Base-by-base conservation (phyloP, 768 basidiomycete genomes). In the Collybia sp. region DNA sequence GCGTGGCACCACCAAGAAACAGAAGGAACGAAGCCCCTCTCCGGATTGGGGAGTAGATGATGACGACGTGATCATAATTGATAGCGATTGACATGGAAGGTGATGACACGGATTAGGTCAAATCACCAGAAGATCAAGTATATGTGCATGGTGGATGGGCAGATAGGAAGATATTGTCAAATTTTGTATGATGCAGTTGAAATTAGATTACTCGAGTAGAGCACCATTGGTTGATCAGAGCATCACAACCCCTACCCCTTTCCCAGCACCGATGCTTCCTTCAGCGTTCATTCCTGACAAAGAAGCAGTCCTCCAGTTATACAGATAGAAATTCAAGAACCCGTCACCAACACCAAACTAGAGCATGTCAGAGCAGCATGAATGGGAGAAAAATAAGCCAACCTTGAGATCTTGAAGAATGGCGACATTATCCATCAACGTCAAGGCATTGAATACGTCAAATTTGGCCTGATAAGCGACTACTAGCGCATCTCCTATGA, bases 281-380 rank as follows among this genome's bases (percentile, higher is more conserved):
- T 75, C 68, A 11, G 71, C 52, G 31, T 67, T 70, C 59, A 87
- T 61, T 38, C 95, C 94, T 33, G 90, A 82, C 46, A 98, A 68
- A 2, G 81, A 75, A 12, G 80, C 68, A 11, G 92, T 94, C 49
- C 87, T 77, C 91, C 93, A 99, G 65, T 99, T 99, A 70, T 96
- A 97, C 47, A 94, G 62, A 61, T 94, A 94, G 61, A 81, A 95
- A 64, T 94, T 90, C 43, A 99, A 75, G 62, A 85, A 78, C 1
- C 96, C 96, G 58, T 95, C 90, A 3, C 93, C 95, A 10, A 74
- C 68, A n/a, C 92, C 95, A 58, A 97, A 98, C 93, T 95, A 50
- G 36, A 53, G 42, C 16, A 16, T 25, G 16, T 42, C 49, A 45
- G 41, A 44, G 33, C 43, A 17, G 45, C 35, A 50, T 25, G 37